These are phyloP conservation scores for Ophiostoma montium DNA, from an alignment of 2,329 filamentous ascomycete genomes.

Conservation along the genomic window DNA sequence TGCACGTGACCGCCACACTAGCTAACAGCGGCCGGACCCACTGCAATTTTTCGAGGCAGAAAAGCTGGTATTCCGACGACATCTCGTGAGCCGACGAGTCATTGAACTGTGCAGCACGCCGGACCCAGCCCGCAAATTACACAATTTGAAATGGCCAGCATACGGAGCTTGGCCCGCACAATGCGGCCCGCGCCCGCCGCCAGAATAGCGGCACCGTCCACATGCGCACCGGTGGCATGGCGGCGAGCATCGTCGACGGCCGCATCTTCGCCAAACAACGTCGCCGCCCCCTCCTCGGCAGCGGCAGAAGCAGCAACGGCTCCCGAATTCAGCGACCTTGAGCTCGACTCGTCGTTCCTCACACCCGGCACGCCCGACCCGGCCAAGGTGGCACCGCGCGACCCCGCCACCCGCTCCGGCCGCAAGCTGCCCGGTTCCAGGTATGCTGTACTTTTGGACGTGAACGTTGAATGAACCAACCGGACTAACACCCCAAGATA, in stretches of 20 bases:
- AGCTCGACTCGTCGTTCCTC: slow-evolving; percentile 33
- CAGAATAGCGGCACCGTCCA: not conserved
- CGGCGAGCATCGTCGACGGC: slow-evolving; percentile 13
- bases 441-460: slow-evolving; percentile 20
- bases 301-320: not conserved
- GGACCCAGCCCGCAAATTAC: not conserved
- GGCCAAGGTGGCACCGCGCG: slow-evolving; percentile 26
- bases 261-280: not conserved
- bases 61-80: slow-evolving; percentile 1
- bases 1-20: not conserved
- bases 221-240: slow-evolving; percentile 8
- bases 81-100: not conserved
- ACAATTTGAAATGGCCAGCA: slow-evolving; percentile 23
- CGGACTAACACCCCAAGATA: slow-evolving; percentile 45
- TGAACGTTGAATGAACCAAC: too few species aligned
- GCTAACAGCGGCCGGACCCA: not conserved
- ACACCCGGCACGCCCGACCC: slow-evolving; percentile 27
- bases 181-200: slow-evolving; percentile 8
- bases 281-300: not conserved
- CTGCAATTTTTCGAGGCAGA: slow-evolving; percentile 7
- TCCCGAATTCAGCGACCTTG: slow-evolving; percentile 30
- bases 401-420: slow-evolving; percentile 22
- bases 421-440: slow-evolving; percentile 31
- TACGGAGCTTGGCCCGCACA: slow-evolving; percentile 26
- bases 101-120: not conserved